phyloP scores from a whole-genome alignment of 805 yeast genomes.

The Ogataea siamensis region DNA sequence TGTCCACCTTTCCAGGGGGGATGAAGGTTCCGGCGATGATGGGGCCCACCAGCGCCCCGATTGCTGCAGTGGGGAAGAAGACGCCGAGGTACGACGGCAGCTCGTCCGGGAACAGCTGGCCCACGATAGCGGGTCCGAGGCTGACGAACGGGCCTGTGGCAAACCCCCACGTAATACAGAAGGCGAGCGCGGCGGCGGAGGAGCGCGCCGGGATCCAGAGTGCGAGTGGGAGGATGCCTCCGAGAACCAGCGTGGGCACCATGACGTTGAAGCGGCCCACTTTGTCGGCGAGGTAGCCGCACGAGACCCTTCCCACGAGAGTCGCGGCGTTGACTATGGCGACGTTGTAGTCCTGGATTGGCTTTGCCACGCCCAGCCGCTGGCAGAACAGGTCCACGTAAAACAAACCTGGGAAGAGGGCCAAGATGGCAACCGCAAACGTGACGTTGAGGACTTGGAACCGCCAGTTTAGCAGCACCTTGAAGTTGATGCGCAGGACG shows the following conservation, averaged over 20 bases:
- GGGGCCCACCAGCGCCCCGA: constrained; percentile 36
- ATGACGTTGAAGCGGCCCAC: constrained; percentile 40
- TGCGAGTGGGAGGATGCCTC: constrained; percentile 37
- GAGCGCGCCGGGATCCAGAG: constrained; percentile 52
- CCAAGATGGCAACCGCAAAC: constrained; percentile 35
- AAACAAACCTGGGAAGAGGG: constrained; percentile 48
- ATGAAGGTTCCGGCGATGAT: constrained; percentile 35
- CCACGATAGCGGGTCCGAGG: constrained; percentile 32
- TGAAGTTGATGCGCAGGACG: constrained; percentile 33
- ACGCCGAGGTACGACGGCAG: constrained; percentile 31
- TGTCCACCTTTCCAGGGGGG: constrained; percentile 22
- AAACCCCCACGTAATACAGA: constrained; percentile 34
- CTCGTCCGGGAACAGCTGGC: constrained; percentile 35
- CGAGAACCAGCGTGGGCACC: constrained; percentile 33
- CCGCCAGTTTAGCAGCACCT: constrained; percentile 38
- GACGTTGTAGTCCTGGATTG: constrained; percentile 51
- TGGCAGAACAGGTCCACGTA: constrained; percentile 53
- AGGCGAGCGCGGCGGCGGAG: constrained; percentile 37
- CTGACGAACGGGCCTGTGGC: constrained; percentile 35
- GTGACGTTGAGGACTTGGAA: constrained; percentile 39
- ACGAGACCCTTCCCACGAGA: constrained; percentile 47
- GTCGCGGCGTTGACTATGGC: constrained; percentile 40
- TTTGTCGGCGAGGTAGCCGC: constrained; percentile 47
- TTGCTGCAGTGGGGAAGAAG: constrained; percentile 28
- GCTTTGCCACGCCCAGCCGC: constrained; percentile 48